Percentiles rank a stretch among this genome's conserved stretches.
These are phyloP conservation scores for Paecilomyces sp. DNA, from an alignment of 2,329 filamentous ascomycete genomes.

Conservation along the genomic window DNA sequence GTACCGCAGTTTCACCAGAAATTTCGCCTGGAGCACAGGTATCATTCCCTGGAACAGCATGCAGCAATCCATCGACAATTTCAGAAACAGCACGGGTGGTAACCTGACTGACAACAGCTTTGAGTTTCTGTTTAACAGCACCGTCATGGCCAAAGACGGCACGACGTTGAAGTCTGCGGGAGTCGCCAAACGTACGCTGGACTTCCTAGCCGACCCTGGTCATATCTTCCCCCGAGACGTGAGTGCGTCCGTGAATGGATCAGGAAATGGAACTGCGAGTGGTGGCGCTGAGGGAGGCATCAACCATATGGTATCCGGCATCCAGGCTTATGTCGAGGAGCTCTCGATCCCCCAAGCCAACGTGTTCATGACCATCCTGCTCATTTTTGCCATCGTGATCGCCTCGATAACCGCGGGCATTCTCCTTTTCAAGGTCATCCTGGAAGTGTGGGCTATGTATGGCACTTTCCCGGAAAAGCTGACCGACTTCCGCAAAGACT, in stretches of 20 bases:
- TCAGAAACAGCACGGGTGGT: constrained; percentile 73
- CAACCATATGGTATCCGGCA: constrained; percentile 59
- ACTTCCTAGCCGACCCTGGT: constrained; percentile 33
- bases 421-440: constrained; percentile 79
- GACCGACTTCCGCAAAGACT: constrained; percentile 82
- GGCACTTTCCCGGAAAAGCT: constrained; percentile 76
- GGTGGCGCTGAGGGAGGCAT: constrained; percentile 34
- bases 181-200: constrained; percentile 50
- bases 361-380: constrained; percentile 90
- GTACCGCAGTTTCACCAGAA: constrained; percentile 83
- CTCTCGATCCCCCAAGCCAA: constrained; percentile 80
- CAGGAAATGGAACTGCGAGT: constrained; percentile 21
- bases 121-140: constrained; percentile 65
- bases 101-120: constrained; percentile 78
- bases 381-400: constrained; percentile 82
- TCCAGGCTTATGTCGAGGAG: constrained; percentile 76
- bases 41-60: constrained; percentile 75
- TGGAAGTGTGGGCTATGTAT: constrained; percentile 87
- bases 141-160: constrained; percentile 62
- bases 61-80: constrained; percentile 75
- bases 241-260: constrained; percentile 35
- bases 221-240: constrained; percentile 49
- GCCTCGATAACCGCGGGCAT: constrained; percentile 79
- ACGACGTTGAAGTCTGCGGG: constrained; percentile 41
- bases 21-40: constrained; percentile 87